Base-by-base conservation (phyloP, 306 rosid species). In the Canavalia gladiata region DNA sequence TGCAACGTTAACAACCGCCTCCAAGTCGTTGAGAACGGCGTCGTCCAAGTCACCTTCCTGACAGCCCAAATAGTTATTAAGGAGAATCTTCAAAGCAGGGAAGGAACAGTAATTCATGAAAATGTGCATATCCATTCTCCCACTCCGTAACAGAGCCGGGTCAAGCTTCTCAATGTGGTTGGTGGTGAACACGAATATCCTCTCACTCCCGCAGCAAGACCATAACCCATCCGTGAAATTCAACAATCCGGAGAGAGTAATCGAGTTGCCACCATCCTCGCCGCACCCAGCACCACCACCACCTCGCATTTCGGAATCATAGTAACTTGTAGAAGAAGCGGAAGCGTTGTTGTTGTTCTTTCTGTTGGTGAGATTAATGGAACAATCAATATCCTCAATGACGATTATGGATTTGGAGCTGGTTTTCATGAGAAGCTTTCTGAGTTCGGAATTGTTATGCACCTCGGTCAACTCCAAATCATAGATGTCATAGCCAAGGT, bases 151-250 rank as follows among this genome's bases (percentile, higher is more conserved):
- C 90, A 95, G 84, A 79, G 99, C 98, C 9, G 98, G 85, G 82
- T 95, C 99, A 0, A 95, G 94, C 86, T 95, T 95, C 94, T 95
- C 98, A 80, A 95, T 89, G 89, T 95, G 99, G 67, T 95, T 95
- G 3, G 98, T 95, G 0, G 99, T 95, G 59, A 95, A 95, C 72
- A 95, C 97, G 47, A 95, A 95, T 12, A 95, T 93, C 87, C 97
- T 88, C 90, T 95, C 99, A 54, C 98, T 95, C 34, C 99, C 99
- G 41, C 99, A 95, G 8, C 99, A 95, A 0, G 99, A 95, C 99
- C 99, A 95, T 69, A 95, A 84, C 51, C 99, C 99, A 69, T 95
- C 99, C 0, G 98, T 95, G 56, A 95, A 95, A 84, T 95, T 95
- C 82, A 95, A 80, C 70, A 95, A 70, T 29, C 99, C 99, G 0